Percentiles rank a stretch among this genome's conserved stretches.
phyloP scores from a whole-genome alignment of 345 rosid species.

The Ceriops decandra region DNA sequence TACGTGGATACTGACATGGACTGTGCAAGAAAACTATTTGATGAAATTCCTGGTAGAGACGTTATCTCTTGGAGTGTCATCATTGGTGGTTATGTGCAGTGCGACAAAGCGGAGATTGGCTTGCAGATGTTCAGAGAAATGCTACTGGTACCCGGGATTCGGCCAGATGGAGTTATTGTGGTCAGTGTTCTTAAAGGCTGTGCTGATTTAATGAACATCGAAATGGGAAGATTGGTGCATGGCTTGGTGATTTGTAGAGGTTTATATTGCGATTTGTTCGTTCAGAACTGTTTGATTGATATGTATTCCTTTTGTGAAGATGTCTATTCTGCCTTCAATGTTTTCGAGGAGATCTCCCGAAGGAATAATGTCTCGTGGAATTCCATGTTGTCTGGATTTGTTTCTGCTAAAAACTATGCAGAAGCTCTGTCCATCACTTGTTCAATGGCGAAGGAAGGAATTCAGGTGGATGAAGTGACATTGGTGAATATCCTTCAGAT shows the following conservation, averaged over 20 bases:
- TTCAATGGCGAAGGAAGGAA: constrained; percentile 41
- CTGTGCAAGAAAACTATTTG: constrained; percentile 53
- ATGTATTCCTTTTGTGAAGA: constrained; percentile 55
- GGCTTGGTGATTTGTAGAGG: constrained; percentile 47
- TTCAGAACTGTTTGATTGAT: constrained; percentile 59
- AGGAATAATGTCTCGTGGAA: constrained; percentile 66
- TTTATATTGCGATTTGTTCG: constrained; percentile 41
- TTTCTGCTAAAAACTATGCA: constrained; percentile 36
- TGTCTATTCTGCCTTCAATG: constrained; percentile 41
- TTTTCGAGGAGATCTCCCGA: constrained; percentile 38
- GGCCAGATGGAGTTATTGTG: constrained; percentile 45
- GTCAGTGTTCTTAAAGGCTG: constrained; percentile 66
- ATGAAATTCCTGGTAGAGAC: constrained; percentile 61
- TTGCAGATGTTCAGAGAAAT: constrained; percentile 48
- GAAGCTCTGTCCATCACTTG: constrained; percentile 44
- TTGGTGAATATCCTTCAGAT: constrained; percentile 51
- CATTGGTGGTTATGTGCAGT: constrained; percentile 48
- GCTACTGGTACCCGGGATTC: constrained; percentile 31
- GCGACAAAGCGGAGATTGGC: constrained; percentile 36
- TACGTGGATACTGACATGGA: constrained; percentile 31
- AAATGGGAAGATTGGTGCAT: constrained; percentile 48
- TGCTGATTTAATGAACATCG: constrained; percentile 25
- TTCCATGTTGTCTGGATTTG: constrained; percentile 54
- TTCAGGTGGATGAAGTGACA: constrained; percentile 48
- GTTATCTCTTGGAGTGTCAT: constrained; percentile 67